Percentiles rank a stretch among this genome's conserved stretches.
phyloP scores from a whole-genome alignment of 2,329 filamentous ascomycete species.

The Pseudocercospora eumusae region DNA sequence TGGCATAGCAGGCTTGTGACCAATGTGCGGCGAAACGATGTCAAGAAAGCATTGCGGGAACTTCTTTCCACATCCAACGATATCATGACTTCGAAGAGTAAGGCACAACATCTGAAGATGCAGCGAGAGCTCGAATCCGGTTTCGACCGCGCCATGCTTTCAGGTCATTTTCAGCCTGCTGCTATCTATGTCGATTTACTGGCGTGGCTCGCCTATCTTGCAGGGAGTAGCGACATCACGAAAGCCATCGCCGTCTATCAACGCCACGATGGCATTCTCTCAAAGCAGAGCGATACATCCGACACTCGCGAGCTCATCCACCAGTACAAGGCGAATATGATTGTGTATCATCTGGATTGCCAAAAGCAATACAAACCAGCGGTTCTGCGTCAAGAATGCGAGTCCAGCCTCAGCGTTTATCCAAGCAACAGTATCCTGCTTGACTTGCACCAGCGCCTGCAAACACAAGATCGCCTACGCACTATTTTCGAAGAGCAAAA shows the following conservation, averaged over 20 bases:
- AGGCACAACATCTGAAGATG: constrained; percentile 52
- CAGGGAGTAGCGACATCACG: constrained; percentile 41
- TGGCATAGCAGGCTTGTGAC: constrained; percentile 68
- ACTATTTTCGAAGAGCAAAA: constrained; percentile 46
- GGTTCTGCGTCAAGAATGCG: constrained; percentile 63
- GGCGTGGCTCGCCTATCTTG: constrained; percentile 68
- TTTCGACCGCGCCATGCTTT: constrained; percentile 59
- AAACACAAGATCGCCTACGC: constrained; percentile 75
- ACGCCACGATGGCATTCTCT: constrained; percentile 41
- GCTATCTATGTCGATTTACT: constrained; percentile 62
- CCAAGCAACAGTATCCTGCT: constrained; percentile 78
- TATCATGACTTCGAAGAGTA: not conserved
- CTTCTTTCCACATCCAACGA: constrained; percentile 36
- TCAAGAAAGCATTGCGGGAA: constrained; percentile 38
- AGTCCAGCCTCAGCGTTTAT: constrained; percentile 63
- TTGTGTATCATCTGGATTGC: constrained; percentile 65
- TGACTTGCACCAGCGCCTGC: constrained; percentile 70
- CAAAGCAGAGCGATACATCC: constrained; percentile 33
- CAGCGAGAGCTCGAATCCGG: constrained; percentile 56
- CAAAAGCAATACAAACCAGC: constrained; percentile 67
- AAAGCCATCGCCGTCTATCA: constrained; percentile 45
- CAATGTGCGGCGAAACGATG: not conserved
- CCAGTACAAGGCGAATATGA: constrained; percentile 66
- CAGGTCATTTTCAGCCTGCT: constrained; percentile 53
- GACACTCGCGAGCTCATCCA: constrained; percentile 61